These are phyloP conservation scores for Rutstroemia sydowiana DNA, from an alignment of 2,329 filamentous ascomycete genomes.

Conservation along the genomic window DNA sequence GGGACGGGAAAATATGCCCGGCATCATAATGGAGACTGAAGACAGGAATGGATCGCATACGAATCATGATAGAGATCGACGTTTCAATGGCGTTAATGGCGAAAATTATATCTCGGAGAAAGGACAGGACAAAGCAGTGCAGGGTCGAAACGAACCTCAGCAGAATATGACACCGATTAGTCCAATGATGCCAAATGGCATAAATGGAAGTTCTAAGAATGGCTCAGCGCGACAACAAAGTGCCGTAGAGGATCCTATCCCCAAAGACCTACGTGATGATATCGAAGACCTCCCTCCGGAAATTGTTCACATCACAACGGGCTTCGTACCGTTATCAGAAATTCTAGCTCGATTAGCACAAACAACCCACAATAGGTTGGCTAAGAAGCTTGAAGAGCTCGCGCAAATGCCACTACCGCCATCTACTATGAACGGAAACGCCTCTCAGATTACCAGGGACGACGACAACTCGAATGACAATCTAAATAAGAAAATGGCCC, in stretches of 20 bases:
- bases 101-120: constrained; percentile 30
- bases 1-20: constrained; percentile 39
- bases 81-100: constrained; percentile 40
- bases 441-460: constrained; percentile 32
- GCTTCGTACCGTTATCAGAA: constrained; percentile 67
- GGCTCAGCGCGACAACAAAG: constrained; percentile 15
- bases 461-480: constrained; percentile 60
- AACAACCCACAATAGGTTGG: constrained; percentile 71
- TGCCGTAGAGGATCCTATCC: constrained; percentile 15
- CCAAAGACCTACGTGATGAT: constrained; percentile 29
- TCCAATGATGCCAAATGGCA: constrained; percentile 23
- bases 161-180: constrained; percentile 25
- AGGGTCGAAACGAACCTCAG: constrained; percentile 23
- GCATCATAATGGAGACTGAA: constrained; percentile 50
- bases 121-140: constrained; percentile 28
- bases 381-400: constrained; percentile 62
- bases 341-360: constrained; percentile 76
- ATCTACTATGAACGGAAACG: constrained; percentile 45
- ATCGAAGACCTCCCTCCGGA: constrained; percentile 55
- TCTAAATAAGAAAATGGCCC: constrained; percentile 63
- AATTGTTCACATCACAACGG: constrained; percentile 64
- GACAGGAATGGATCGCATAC: constrained; percentile 45
- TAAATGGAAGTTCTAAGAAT: constrained; percentile 21
- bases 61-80: constrained; percentile 46
- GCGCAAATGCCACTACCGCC: constrained; percentile 57